Evolutionary conservation across 306 rosid species (phyloP).

Genomic region (Trichosanthes truncata): DNA sequence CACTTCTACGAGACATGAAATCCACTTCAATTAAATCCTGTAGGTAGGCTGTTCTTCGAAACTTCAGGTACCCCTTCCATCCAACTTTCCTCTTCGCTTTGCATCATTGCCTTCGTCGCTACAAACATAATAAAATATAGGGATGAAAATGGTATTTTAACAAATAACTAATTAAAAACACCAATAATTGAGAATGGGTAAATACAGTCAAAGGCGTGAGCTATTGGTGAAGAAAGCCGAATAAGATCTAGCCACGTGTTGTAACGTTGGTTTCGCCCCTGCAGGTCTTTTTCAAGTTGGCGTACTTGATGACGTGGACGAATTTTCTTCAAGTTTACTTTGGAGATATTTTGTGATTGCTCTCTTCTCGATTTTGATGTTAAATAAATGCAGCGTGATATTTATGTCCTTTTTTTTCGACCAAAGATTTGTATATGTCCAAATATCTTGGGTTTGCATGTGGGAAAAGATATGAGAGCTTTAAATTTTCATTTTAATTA

Average conservation of each 20-base stretch:
- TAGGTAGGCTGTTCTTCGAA: too few relatives aligned
- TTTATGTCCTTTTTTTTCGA: not conserved
- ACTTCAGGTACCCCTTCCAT: too few relatives aligned
- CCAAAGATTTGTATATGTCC: not conserved
- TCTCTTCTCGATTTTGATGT: not conserved
- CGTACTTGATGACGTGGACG: not conserved
- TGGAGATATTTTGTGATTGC: not conserved
- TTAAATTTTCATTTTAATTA: not conserved
- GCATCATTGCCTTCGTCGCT: too few relatives aligned
- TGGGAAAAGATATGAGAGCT: not conserved
- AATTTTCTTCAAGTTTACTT: not conserved
- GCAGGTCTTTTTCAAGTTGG: not conserved
- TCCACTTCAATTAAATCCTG: too few relatives aligned
- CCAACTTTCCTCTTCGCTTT: too few relatives aligned
- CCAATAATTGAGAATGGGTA: not conserved
- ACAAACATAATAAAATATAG: too few relatives aligned
- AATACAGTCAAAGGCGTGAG: not conserved
- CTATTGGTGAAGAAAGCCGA: not conserved
- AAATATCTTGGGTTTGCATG: not conserved
- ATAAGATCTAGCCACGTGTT: not conserved
- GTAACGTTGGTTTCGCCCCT: rapidly evolving
- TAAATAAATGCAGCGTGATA: not conserved
- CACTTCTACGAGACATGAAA: too few relatives aligned
- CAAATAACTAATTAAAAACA: not conserved
- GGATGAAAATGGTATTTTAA: too few relatives aligned